These are phyloP conservation scores for Drechslerella stenobrocha DNA, from an alignment of 2,329 filamentous ascomycete species.

Conservation along the genomic window DNA sequence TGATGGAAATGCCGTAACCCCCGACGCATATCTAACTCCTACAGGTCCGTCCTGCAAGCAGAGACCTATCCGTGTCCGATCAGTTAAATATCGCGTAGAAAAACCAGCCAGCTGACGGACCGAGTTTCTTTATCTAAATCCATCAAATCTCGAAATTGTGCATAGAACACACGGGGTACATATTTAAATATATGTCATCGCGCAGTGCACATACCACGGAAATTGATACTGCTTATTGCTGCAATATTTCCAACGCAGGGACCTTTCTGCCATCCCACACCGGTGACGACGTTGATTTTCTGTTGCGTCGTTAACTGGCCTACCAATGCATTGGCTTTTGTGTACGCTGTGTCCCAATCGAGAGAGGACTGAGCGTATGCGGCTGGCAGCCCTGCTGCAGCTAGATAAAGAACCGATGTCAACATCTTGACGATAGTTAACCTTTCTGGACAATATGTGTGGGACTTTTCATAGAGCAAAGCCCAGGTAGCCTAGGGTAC, in stretches of 20 bases:
- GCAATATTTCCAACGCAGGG: slow-evolving; percentile 48
- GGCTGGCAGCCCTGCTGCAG: slow-evolving; percentile 23
- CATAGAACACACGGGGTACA: too few species aligned
- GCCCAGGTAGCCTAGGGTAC: neutral
- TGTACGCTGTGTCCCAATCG: slow-evolving; percentile 75
- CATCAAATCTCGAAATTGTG: too few species aligned
- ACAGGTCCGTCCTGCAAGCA: slow-evolving; percentile 86
- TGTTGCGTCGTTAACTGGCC: slow-evolving; percentile 79
- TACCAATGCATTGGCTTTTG: slow-evolving; percentile 75
- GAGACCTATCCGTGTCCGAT: slow-evolving; percentile 70
- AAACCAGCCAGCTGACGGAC: too few species aligned
- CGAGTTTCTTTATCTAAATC: too few species aligned
- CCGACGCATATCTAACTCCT: slow-evolving; percentile 76
- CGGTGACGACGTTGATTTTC: slow-evolving; percentile 94
- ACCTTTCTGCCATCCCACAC: slow-evolving; percentile 68
- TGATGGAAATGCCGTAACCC: slow-evolving; percentile 77
- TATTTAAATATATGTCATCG: too few species aligned
- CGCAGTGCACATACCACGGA: slow-evolving; percentile 32
- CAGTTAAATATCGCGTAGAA: slow-evolving; percentile 53
- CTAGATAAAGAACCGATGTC: slow-evolving; percentile 24
- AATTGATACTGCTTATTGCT: slow-evolving; percentile 30
- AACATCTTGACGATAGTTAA: slow-evolving; percentile 19
- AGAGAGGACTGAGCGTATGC: slow-evolving; percentile 38
- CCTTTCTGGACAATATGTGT: neutral
- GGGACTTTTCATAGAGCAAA: neutral